Evolutionary conservation across 495 filamentous ascomycete genomes (phyloP).

Genomic region (Podospora comata): DNA sequence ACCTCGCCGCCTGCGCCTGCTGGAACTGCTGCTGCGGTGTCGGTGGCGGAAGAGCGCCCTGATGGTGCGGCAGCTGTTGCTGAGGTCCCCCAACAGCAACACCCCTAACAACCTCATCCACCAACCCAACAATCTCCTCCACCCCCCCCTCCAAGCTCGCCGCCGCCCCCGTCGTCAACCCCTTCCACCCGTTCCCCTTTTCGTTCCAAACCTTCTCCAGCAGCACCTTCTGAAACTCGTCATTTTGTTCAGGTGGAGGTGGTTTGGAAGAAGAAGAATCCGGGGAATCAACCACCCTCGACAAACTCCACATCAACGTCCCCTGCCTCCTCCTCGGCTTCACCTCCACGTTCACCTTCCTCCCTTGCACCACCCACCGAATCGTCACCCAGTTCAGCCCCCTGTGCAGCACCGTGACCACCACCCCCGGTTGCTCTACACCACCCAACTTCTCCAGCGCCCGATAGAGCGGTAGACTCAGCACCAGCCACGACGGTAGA

Average conservation of each 20-base stretch:
- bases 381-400: conserved; percentile 50
- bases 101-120: conserved; percentile 33
- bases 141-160: conserved; percentile 34
- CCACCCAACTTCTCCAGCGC: conserved; percentile 59
- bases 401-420: conserved; percentile 40
- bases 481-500: conserved; percentile 41
- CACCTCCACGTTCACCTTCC: conserved; percentile 41
- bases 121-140: conserved; percentile 27
- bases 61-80: conserved; percentile 3
- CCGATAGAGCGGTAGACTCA: conserved; percentile 65
- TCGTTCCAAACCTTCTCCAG: conserved; percentile 36
- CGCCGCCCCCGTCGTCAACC: conserved; percentile 34
- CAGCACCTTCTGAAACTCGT: conserved; percentile 43
- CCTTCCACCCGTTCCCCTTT: conserved; percentile 32
- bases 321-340: conserved; percentile 33
- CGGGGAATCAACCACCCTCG: conserved; percentile 14
- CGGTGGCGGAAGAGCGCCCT: not conserved
- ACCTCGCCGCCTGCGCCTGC: conserved; percentile 11
- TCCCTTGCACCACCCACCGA: conserved; percentile 36
- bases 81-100: conserved; percentile 22
- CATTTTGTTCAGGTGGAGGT: conserved; percentile 21
- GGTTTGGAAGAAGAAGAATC: too few relatives aligned
- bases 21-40: conserved; percentile 11
- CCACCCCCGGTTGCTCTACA: conserved; percentile 39
- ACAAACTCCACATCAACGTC: conserved; percentile 40